Evolutionary conservation across 164 flowering plant species (phyloP).

Genomic region (Hamamelis virginiana): DNA sequence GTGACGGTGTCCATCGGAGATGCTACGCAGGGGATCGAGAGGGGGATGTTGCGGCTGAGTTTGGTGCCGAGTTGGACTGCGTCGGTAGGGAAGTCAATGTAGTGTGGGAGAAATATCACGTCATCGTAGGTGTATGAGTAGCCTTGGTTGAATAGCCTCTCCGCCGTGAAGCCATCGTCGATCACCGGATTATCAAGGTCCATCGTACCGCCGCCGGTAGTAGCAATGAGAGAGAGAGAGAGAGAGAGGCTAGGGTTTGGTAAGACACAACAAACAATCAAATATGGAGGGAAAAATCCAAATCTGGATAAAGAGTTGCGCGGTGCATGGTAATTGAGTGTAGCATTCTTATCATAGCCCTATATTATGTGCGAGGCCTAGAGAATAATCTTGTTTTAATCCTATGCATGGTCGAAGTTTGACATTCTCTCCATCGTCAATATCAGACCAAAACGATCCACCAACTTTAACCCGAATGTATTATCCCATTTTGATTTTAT

Average conservation of each 20-base stretch:
- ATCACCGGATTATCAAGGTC: constrained; percentile 12
- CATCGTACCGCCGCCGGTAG: constrained; percentile 9
- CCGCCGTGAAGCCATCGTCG: constrained; percentile 78
- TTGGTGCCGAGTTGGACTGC: constrained; percentile 60
- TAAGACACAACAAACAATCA: background rate
- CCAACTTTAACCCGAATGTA: too few relatives aligned
- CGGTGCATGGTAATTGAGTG: too few relatives aligned
- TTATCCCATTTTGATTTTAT: too few relatives aligned
- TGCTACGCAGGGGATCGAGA: constrained; percentile 72
- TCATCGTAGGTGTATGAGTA: constrained; percentile 93
- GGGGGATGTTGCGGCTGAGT: constrained; percentile 59
- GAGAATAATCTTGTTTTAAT: too few relatives aligned
- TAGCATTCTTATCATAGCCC: too few relatives aligned
- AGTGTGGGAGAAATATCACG: constrained; percentile 85
- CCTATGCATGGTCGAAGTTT: too few relatives aligned
- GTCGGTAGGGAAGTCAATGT: constrained; percentile 88
- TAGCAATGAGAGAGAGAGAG: background rate
- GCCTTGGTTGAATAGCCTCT: constrained; percentile 67
- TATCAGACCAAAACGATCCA: too few relatives aligned
- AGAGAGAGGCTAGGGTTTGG: background rate
- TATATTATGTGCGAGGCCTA: too few relatives aligned
- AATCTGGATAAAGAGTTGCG: too few relatives aligned
- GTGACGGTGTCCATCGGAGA: constrained; percentile 98
- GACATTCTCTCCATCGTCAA: too few relatives aligned
- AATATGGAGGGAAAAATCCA: too few relatives aligned